Evolutionary conservation across 768 basidiomycete genomes (phyloP), one percentile per base, ranked within the genome.

Genomic region (Hortiboletus campestris): DNA sequence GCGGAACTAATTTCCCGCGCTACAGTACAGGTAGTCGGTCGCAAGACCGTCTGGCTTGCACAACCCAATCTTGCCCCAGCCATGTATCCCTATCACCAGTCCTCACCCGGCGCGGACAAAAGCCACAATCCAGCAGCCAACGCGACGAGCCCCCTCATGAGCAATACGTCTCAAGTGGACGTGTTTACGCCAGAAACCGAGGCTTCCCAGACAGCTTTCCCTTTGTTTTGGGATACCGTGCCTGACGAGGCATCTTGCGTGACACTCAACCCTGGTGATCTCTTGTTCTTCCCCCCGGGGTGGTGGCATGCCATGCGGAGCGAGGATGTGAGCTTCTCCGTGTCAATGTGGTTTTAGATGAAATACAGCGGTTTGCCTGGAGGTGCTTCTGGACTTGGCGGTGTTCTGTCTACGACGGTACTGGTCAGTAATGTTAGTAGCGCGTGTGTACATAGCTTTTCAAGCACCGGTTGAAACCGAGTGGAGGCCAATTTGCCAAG

Each of bases 281-380:
- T 95, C 42, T 74, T 98, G 43, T 89, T 90, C 67, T 86, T 98
- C 61, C 96, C 96, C 19, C 88, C 90, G 5, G 86, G 90, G 29
- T 96, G 93, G 93, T 96, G 93, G 93, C 93, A 96, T 70, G 88
- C 87, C 17, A 90, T 93, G 89, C 82, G 85, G 59, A 87, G 85
- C 70, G 90, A 91, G 73, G 80, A 82, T 22, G 83, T 78, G 38
- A 93, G 91, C 73, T 87, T 91, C 67, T 94, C 92, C 41, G 80
- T 94, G 44, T 95, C 94, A 32, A 88, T 93, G 81, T 94, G 92
- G 91, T 95, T 92, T 70, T 95, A 74, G 71, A 67, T 72, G 66
- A 63, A 62, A 57, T 53, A 58, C 58, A 53, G 59, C 59, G 56
- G 48, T 64, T 53, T 63, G 53, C 60, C 65, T 61, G 67, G 57